Base-by-base conservation (phyloP, 1,284 basidiomycete genomes). In the Sporisorium iseilematis-ciliati region DNA sequence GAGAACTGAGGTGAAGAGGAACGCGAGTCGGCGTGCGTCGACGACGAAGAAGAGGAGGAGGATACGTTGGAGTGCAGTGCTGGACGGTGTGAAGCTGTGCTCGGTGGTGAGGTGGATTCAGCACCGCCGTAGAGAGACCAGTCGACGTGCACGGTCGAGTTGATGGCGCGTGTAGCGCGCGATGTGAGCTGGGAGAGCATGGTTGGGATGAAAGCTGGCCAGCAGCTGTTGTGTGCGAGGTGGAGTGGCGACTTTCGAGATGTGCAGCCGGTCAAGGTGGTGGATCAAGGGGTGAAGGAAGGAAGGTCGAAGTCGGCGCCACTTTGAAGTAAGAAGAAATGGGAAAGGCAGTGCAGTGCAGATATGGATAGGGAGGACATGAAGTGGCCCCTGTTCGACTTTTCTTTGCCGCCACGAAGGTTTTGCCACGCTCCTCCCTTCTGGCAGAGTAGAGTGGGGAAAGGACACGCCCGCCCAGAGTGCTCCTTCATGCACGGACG, bases 121-220 rank as follows among this genome's bases (percentile, higher is more conserved):
- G 77, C 77, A 16, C 83, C 83, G 20, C 83, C 83, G 65, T 82
- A 85, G 18, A 80, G 75, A 20, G 83, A 85, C 81, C 81, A 85
- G 65, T 85, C 83, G 50, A 84, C 69, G 53, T 77, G 73, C 40
- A 83, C 63, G 49, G 75, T 78, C 31, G 73, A 78, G 26, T 75
- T 71, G 35, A 71, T 71, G 46, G 46, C 58, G 55, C 62, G 54
- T 20, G 29, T 48, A 2, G 51, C 65, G 59, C 65, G 55, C 55
- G 45, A 25, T 2, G 23, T 41, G 51, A 62, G 40, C 14, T 21
- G 18, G 29, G 68, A 65, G 3, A 71, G 62, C 68, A 71, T 71
- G 21, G 21, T 40, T 35, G 1, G 16, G 14, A 12, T 3, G 8
- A 26, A 62, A 33, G 42, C 51, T 21, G 25, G 18, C 21, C 5